Evolutionary conservation across 2,329 filamentous ascomycete species (phyloP).

Genomic region (Cryphonectria carpinicola): DNA sequence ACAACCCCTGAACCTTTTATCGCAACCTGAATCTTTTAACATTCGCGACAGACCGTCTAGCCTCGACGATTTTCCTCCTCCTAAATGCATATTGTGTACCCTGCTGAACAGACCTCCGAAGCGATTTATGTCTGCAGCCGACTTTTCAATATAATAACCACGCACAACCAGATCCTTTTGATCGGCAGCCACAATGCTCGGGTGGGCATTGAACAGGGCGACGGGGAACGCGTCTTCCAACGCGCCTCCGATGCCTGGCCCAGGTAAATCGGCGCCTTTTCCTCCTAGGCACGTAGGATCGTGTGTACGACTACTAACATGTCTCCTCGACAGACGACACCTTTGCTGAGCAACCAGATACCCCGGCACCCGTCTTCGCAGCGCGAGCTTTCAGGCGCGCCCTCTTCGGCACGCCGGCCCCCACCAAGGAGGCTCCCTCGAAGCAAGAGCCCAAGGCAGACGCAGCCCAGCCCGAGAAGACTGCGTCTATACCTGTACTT

Average conservation of each 20-base stretch:
- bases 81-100: background rate
- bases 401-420: conserved; percentile 63
- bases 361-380: conserved; percentile 68
- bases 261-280: conserved; percentile 18
- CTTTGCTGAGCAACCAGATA: conserved; percentile 63
- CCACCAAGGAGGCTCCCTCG: conserved; percentile 30
- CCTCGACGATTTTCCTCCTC: background rate
- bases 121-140: conserved; percentile 22
- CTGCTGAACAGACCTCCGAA: conserved; percentile 32
- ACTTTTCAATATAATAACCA: conserved; percentile 10
- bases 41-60: background rate
- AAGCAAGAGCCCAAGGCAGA: conserved; percentile 34
- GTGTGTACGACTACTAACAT: conserved; percentile 5
- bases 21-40: background rate
- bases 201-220: conserved; percentile 59
- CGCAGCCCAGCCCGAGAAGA: conserved; percentile 33
- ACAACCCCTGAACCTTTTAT: conserved; percentile 11
- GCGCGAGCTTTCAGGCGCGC: conserved; percentile 67
- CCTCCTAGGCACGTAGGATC: background rate
- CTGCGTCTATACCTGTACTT: conserved; percentile 20
- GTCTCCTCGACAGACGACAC: conserved; percentile 42
- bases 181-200: conserved; percentile 50
- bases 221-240: conserved; percentile 37
- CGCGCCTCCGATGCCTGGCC: conserved; percentile 36
- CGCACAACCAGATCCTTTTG: background rate